Base-by-base conservation (phyloP, 2,329 filamentous ascomycete genomes). In the Penicillium sp. region DNA sequence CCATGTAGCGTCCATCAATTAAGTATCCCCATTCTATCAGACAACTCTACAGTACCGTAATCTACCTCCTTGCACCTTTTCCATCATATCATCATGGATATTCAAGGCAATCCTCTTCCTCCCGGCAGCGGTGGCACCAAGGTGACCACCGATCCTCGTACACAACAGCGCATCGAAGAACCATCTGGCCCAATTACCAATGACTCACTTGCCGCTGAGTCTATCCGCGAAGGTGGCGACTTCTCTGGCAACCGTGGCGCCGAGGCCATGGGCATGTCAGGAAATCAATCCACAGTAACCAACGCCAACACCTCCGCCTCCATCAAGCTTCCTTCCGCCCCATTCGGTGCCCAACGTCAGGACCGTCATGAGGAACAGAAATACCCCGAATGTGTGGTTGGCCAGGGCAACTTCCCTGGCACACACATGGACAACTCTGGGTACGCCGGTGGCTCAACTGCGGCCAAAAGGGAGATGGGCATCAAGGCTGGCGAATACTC, bases 171-270 rank as follows among this genome's bases (percentile, higher is more conserved):
- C 29, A 82, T 80, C 57, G 71, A 77, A 16, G 90, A 94, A 72
- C 77, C 81, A 15, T 78, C 87, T 5, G 91, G 91, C 51, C 67
- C 79, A 27, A 81, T 93, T 1, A 76, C 82, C 44, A 78, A 82
- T 15, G 89, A 88, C 74, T 93, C 89, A 7, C 85, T 95, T 5
- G 91, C 91, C 11, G 87, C 85, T 57, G 87, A 93, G 68, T 94
- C 90, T 0, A 75, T 85, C 58, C 76, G 79, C 46, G 64, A 77
- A 23, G 81, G 81, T 56, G 89, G 88, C 62, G 76, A 72, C 13
- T 91, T 90, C 66, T 76, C 81, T 40, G 72, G 81, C 55, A 89
- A 90, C 74, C 77, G 79, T 25, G 78, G 81, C 60, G 79, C 80
- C 19, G 77, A 79, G 40, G 78, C 79, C 6, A 76, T 77, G 33